phyloP scores from a whole-genome alignment of 257 asterid genomes.

The Fraxinus quadrangulata region DNA sequence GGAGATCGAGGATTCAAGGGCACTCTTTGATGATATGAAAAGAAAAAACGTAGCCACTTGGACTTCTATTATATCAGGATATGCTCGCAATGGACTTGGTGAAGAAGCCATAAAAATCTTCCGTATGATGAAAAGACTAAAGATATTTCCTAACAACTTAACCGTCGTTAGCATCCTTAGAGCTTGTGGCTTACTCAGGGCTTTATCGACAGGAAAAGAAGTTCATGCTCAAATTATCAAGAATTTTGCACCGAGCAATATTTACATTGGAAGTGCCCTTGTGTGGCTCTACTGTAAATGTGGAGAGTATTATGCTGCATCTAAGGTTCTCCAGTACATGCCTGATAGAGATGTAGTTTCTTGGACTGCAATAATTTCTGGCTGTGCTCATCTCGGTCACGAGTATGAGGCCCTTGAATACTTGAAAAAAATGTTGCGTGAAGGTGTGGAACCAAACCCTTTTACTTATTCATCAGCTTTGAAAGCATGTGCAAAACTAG shows the following conservation, averaged over 20 bases:
- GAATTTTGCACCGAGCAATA: constrained; percentile 49
- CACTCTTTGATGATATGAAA: constrained; percentile 67
- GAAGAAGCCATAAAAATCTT: constrained; percentile 62
- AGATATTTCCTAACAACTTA: constrained; percentile 48
- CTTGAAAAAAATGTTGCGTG: constrained; percentile 77
- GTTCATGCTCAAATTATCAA: constrained; percentile 75
- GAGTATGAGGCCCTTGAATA: constrained; percentile 82
- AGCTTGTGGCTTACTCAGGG: constrained; percentile 71
- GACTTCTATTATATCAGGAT: constrained; percentile 81
- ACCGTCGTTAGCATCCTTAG: constrained; percentile 80
- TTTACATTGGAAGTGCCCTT: constrained; percentile 68
- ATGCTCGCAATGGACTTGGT: constrained; percentile 77
- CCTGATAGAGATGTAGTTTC: constrained; percentile 85
- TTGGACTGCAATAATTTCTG: constrained; percentile 93
- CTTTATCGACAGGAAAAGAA: constrained; percentile 68
- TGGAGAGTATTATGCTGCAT: constrained; percentile 63
- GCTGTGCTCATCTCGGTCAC: constrained; percentile 73
- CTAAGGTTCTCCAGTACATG: constrained; percentile 61
- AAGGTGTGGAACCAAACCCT: constrained; percentile 80
- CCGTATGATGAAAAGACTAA: constrained; percentile 63
- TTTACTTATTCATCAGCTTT: constrained; percentile 86
- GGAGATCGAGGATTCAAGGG: constrained; percentile 51
- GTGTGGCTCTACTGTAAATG: constrained; percentile 89
- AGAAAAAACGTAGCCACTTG: constrained; percentile 69
- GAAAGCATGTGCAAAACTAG: constrained; percentile 83